Evolutionary conservation across 192 early-diverging fungal species (phyloP).

Genomic region (Podila horticola): DNA sequence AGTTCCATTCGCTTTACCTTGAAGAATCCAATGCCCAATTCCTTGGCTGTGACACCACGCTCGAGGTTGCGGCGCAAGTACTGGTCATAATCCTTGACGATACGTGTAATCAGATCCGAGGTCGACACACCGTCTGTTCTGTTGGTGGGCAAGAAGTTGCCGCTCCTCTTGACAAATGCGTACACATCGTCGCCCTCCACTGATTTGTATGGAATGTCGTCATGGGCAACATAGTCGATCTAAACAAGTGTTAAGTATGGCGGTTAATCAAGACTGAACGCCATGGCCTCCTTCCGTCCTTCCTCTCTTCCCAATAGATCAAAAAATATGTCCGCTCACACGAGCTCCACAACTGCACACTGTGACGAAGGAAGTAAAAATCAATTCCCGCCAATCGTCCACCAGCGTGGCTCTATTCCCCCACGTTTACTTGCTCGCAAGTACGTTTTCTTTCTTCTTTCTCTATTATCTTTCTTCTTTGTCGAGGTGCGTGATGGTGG

Average conservation of each 20-base stretch:
- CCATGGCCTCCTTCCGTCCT: not conserved
- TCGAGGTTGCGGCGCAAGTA: constrained; percentile 88
- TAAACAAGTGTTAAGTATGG: constrained; percentile 7
- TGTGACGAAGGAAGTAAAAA: no score
- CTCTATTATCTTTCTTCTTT: no score
- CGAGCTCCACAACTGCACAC: no score
- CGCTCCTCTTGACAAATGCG: constrained; percentile 82
- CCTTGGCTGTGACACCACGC: constrained; percentile 82
- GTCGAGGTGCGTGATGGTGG: no score
- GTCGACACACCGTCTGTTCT: constrained; percentile 87
- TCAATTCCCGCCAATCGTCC: no score
- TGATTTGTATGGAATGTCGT: constrained; percentile 80
- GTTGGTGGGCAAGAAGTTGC: constrained; percentile 69
- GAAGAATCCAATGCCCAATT: constrained; percentile 83
- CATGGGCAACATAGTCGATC: constrained; percentile 89
- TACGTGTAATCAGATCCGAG: constrained; percentile 85
- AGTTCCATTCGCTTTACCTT: constrained; percentile 57
- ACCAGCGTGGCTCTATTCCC: no score
- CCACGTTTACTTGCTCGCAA: no score
- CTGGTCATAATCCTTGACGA: constrained; percentile 86
- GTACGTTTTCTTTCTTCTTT: no score
- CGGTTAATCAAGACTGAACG: not conserved
- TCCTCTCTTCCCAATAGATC: not conserved
- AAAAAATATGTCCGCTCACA: no score
- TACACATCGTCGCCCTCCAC: constrained; percentile 80